Evolutionary conservation across 1,139 yeast species (phyloP), one percentile per base, ranked within the genome.

Genomic region (Candida albicans): DNA sequence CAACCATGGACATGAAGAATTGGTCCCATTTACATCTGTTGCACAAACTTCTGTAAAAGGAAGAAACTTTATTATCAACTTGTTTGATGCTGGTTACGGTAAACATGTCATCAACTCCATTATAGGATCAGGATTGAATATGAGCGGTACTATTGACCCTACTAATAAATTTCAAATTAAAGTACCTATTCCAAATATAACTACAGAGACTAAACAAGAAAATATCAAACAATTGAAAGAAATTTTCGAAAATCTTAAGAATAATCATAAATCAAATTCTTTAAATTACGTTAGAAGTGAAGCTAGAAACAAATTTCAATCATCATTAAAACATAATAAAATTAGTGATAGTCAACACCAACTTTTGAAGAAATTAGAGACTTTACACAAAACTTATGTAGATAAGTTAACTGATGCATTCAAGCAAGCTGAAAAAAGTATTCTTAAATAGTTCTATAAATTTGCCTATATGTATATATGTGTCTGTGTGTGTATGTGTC

Each of bases 41-140:
- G 96, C 97, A 0, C 87, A 87, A 49, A 82, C 95, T 7, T 75
- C 88, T 0, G 57, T 83, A 42, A 86, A 88, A 55, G 93, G 93
- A 9, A 75, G 88, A 55, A 74, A 81, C 46, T 71, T 87, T 41
- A 67, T 81, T 38, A 77, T 91, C 27, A 89, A 96, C 0, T 93
- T 90, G 2, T 91, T 84, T 62, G 96, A 90, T 55, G 95, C 96
- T 9, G 70, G 70, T 41, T 77, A 87, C 53, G 75, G 81, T 25
- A 86, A 87, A 56, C 75, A 78, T 49, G 78, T 91, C 25, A 75
- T 85, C 38, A 82, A 88, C 47, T 75, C 90, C 0, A 82, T 91
- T 33, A 62, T 89, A 48, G 84, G 79, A 1, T 73, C 91, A 0
- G 79, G 79, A 10, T 65, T 88, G 59, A 87, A 87, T 54, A 67